phyloP scores from a whole-genome alignment of 805 yeast species.

The Starmera amethionina region DNA sequence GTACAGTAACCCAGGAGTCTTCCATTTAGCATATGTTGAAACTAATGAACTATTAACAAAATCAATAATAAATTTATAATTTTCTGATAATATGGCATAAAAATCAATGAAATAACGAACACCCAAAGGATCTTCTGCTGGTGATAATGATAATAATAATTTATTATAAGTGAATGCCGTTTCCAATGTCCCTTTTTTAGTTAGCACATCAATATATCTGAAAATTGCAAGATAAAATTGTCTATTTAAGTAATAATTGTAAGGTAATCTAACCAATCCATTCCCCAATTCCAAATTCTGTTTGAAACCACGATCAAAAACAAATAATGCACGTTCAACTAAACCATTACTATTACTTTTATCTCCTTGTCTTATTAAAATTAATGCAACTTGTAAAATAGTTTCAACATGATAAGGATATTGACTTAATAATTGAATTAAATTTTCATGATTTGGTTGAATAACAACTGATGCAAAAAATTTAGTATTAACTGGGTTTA shows the following conservation, averaged over 20 bases:
- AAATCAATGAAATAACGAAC: slow-evolving; percentile 76
- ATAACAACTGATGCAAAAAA: slow-evolving; percentile 59
- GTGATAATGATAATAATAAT: slow-evolving; percentile 56
- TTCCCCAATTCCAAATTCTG: slow-evolving; percentile 47
- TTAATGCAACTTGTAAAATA: slow-evolving; percentile 68
- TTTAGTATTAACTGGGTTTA: slow-evolving; percentile 25
- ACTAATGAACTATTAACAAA: slow-evolving; percentile 47
- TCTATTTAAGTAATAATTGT: slow-evolving; percentile 63
- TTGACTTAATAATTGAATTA: slow-evolving; percentile 43
- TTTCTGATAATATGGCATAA: slow-evolving; percentile 59
- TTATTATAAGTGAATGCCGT: slow-evolving; percentile 76
- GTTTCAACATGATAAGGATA: slow-evolving; percentile 73
- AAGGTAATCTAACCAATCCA: slow-evolving; percentile 58
- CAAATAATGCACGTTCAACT: slow-evolving; percentile 68
- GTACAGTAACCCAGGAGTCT: slow-evolving; percentile 61
- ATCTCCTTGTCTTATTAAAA: slow-evolving; percentile 69
- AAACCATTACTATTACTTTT: slow-evolving; percentile 59
- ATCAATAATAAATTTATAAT: slow-evolving; percentile 51
- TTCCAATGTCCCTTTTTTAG: slow-evolving; percentile 65
- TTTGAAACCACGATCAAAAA: slow-evolving; percentile 66
- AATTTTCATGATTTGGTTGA: slow-evolving; percentile 71
- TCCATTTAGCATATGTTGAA: slow-evolving; percentile 54
- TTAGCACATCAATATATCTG: slow-evolving; percentile 58
- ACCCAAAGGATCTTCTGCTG: slow-evolving; percentile 78
- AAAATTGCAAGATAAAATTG: slow-evolving; percentile 68